Conservation (phyloP, 441 rosid species). For the Cnidoscolus chayamansa region DNA sequence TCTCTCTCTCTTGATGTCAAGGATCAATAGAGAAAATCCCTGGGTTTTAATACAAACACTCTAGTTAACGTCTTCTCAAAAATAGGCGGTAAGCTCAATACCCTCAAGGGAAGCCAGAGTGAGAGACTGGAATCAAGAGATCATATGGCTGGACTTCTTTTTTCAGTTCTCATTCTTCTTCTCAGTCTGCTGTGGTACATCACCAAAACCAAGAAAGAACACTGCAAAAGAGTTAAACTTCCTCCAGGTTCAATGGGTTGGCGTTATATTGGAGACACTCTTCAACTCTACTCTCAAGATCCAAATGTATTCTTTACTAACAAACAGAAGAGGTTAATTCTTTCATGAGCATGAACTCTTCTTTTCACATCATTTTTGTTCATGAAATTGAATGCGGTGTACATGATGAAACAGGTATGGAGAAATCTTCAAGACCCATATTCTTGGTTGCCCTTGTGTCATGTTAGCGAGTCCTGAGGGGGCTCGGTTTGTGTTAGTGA, state of each 20-base stretch:
- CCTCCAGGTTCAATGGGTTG: conserved; percentile 97
- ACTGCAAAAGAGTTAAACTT: conserved; percentile 37
- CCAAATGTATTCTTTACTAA: conserved; percentile 71
- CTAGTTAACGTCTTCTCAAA: background rate
- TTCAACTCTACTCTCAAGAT: conserved; percentile 83
- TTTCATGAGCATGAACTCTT: background rate
- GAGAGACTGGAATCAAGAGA: background rate
- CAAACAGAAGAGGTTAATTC: conserved; percentile 64
- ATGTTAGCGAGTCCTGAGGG: conserved; percentile 93
- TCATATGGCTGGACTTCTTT: conserved; percentile 32
- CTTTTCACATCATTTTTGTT: background rate
- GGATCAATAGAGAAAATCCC: conserved; percentile 2
- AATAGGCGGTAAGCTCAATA: background rate
- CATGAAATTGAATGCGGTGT: conserved; percentile 17
- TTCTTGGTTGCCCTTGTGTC: conserved; percentile 90
- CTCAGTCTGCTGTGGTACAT: conserved; percentile 24
- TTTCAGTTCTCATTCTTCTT: conserved; percentile 27
- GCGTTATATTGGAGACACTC: conserved; percentile 85
- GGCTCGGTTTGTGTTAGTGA: conserved; percentile 61
- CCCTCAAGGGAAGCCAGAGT: no score
- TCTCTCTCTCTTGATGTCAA: conserved; percentile 14
- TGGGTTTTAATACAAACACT: conserved; percentile 5
- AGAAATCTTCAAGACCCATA: conserved; percentile 85
- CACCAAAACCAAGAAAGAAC: conserved; percentile 22
- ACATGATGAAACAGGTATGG: conserved; percentile 48